These are phyloP conservation scores for Ensete glaucum DNA, from an alignment of 176 grass and related monocot genomes.

Conservation along the genomic window DNA sequence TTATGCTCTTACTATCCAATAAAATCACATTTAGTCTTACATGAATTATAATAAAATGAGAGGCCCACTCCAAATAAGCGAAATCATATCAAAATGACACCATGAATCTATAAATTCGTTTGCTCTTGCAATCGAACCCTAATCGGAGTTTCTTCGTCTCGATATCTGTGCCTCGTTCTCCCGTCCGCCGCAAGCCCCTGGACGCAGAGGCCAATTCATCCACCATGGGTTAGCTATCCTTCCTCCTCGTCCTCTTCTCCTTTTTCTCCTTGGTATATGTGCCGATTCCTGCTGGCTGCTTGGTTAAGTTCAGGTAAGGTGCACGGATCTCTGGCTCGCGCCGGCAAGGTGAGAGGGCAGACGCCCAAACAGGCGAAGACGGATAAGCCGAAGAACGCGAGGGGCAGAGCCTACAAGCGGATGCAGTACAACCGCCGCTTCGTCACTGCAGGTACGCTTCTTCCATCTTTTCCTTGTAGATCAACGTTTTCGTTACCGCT, in stretches of 20 bases:
- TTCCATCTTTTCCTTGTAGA: no score
- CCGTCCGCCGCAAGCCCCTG: not conserved
- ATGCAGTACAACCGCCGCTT: conserved; percentile 7
- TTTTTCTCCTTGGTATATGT: not conserved
- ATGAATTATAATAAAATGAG: no score
- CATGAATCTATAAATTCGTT: no score
- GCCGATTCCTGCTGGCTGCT: not conserved
- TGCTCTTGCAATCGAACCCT: no score
- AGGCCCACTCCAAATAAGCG: no score
- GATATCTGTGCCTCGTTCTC: not conserved
- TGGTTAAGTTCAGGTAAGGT: not conserved
- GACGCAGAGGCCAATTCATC: not conserved
- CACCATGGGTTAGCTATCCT: not conserved
- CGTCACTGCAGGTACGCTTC: not conserved
- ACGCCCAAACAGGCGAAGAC: conserved; percentile 1
- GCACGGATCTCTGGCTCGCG: conserved; percentile 9
- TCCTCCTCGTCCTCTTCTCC: not conserved
- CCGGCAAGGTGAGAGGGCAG: conserved; percentile 4
- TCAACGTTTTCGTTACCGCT: not conserved
- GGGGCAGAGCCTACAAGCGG: conserved; percentile 7
- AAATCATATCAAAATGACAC: no score
- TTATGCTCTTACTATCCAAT: no score
- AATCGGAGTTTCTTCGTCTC: no score
- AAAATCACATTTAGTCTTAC: no score
- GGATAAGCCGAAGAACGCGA: conserved; percentile 7